Evolutionary conservation across 192 early-diverging fungal species (phyloP).

Genomic region (Pilaira anomala): DNA sequence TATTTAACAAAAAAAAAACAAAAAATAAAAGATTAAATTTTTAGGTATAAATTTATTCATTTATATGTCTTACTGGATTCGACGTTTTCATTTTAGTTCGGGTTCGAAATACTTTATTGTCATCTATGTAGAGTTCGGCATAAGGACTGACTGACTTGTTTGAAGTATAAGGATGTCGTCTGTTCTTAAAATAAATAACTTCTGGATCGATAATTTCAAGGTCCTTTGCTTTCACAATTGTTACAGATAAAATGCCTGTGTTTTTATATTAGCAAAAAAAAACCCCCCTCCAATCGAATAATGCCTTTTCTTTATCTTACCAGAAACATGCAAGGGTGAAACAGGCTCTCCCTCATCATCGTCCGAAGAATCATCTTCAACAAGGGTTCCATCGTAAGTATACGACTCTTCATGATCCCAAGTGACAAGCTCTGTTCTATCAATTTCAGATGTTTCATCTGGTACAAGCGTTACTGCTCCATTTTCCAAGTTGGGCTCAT

Average conservation of each 20-base stretch:
- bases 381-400: too few species aligned
- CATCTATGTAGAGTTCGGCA: slow-evolving; percentile 28
- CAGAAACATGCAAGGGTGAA: background rate
- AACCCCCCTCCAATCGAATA: too few species aligned
- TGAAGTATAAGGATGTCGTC: slow-evolving; percentile 24
- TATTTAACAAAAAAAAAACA: background rate
- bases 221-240: slow-evolving; percentile 23
- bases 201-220: slow-evolving; percentile 27
- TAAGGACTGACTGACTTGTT: slow-evolving; percentile 24
- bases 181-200: background rate
- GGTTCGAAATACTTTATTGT: slow-evolving; percentile 23
- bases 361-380: background rate
- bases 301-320: background rate
- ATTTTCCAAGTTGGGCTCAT: too few species aligned
- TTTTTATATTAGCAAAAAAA: too few species aligned
- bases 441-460: too few species aligned
- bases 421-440: too few species aligned
- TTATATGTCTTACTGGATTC: slow-evolving; percentile 17
- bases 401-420: too few species aligned
- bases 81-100: slow-evolving; percentile 18
- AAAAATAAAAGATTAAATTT: background rate
- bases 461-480: too few species aligned
- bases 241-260: slow-evolving; percentile 6
- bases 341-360: background rate
- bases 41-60: background rate